phyloP scores from a whole-genome alignment of 2,329 filamentous ascomycete species.

The Fusarium dlaminii region DNA sequence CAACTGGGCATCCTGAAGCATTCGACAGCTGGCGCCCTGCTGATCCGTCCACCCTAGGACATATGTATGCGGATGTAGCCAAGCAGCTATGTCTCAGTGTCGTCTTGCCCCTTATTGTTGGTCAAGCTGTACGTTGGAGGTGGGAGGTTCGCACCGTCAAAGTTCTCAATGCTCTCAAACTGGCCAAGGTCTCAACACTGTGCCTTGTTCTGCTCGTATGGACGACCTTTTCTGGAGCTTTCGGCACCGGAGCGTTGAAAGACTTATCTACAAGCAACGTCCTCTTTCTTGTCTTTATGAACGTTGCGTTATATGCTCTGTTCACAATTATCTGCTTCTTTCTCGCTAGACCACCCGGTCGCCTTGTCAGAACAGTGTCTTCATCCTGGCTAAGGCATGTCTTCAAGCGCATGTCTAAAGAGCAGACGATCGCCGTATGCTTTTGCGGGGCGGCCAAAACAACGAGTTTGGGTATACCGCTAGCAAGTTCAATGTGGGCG shows the following conservation, averaged over 20 bases:
- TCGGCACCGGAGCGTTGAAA: slow-evolving; percentile 70
- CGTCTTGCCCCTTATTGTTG: slow-evolving; percentile 69
- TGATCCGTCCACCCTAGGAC: slow-evolving; percentile 60
- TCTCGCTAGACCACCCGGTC: slow-evolving; percentile 54
- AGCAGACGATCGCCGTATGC: slow-evolving; percentile 74
- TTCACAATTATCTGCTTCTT: slow-evolving; percentile 71
- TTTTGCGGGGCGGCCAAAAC: slow-evolving; percentile 81
- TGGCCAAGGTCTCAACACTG: slow-evolving; percentile 59
- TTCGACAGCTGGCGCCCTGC: slow-evolving; percentile 67
- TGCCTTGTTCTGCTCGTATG: slow-evolving; percentile 60
- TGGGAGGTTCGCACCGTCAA: slow-evolving; percentile 62
- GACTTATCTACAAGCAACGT: slow-evolving; percentile 67
- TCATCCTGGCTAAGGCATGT: slow-evolving; percentile 46
- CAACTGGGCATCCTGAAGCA: slow-evolving; percentile 54
- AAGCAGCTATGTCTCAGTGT: slow-evolving; percentile 75
- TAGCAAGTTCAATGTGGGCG: slow-evolving; percentile 74
- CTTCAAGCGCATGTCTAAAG: slow-evolving; percentile 62
- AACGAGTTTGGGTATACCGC: slow-evolving; percentile 73
- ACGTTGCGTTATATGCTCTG: slow-evolving; percentile 69
- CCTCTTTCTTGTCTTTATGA: slow-evolving; percentile 73
- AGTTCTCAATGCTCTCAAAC: slow-evolving; percentile 62
- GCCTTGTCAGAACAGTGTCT: slow-evolving; percentile 29
- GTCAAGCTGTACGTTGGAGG: slow-evolving; percentile 66
- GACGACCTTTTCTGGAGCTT: slow-evolving; percentile 74
- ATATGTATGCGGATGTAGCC: slow-evolving; percentile 73